phyloP scores from a whole-genome alignment of 2,329 filamentous ascomycete species.

The Corynespora cassiicola region DNA sequence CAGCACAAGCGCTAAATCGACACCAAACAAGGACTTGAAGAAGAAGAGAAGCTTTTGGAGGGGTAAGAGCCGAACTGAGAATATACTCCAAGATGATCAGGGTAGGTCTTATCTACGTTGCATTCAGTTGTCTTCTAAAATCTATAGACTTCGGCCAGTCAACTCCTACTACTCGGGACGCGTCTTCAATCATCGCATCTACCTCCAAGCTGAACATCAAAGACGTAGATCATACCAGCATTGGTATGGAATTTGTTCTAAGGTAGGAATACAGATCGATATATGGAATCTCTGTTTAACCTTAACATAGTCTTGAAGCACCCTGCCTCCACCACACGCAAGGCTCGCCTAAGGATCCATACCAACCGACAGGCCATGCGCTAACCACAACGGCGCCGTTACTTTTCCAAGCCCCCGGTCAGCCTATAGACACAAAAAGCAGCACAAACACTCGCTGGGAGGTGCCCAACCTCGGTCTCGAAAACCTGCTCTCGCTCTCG shows the following conservation, averaged over 20 bases:
- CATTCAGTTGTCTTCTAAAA: too few species aligned
- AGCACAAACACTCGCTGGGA: constrained; percentile 25
- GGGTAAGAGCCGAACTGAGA: too few species aligned
- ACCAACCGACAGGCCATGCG: constrained; percentile 31
- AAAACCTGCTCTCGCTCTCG: constrained; percentile 27
- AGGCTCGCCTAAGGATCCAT: constrained; percentile 14
- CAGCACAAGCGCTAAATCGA: too few species aligned
- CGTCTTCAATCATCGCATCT: not conserved
- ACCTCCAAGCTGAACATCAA: too few species aligned
- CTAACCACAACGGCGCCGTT: constrained; percentile 38
- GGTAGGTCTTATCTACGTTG: too few species aligned
- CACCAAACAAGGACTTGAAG: too few species aligned
- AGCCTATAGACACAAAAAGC: too few species aligned
- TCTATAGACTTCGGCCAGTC: too few species aligned
- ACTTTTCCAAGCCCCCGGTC: constrained; percentile 22
- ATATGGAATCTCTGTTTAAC: not conserved
- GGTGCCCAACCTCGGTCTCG: constrained; percentile 19
- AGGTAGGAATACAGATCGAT: constrained; percentile 26
- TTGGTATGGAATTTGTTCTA: constrained; percentile 44
- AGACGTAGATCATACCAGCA: constrained; percentile 19
- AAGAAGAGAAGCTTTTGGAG: too few species aligned
- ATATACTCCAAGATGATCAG: too few species aligned
- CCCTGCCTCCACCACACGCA: constrained; percentile 43
- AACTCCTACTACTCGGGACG: too few species aligned
- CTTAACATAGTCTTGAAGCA: constrained; percentile 36